Conservation (phyloP, 2,329 filamentous ascomycete species). For the Penicillium sp. region DNA sequence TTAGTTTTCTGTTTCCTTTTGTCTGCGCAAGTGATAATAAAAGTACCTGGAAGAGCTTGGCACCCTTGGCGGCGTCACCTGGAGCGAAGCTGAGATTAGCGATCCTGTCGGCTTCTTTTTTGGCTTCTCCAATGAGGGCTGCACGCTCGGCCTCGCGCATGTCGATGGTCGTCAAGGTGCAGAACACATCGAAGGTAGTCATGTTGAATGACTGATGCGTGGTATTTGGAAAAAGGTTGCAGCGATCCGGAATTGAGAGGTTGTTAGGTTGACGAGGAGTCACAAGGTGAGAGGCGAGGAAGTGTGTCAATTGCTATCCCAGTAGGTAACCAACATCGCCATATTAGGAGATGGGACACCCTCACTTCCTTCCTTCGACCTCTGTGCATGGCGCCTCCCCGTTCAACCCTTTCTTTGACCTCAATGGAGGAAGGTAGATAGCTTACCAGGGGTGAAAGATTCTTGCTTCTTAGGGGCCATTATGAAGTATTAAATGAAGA, state of each 20-base stretch:
- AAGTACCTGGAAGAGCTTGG: slow-evolving; percentile 87
- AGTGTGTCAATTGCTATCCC: not conserved
- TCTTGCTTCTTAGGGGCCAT: slow-evolving; percentile 24
- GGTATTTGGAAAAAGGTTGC: not conserved
- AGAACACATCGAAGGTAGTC: slow-evolving; percentile 27
- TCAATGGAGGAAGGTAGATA: not conserved
- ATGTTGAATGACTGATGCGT: slow-evolving; percentile 14
- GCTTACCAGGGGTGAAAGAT: slow-evolving; percentile 29
- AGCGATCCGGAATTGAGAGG: slow-evolving; percentile 2
- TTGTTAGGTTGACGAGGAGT: not conserved
- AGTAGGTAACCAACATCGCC: not conserved
- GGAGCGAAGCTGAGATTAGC: slow-evolving; percentile 31
- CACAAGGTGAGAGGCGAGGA: not conserved
- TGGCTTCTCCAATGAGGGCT: not conserved
- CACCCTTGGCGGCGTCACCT: slow-evolving; percentile 96
- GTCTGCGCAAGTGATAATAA: not conserved
- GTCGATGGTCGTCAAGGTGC: slow-evolving; percentile 21
- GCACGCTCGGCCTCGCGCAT: slow-evolving; percentile 26
- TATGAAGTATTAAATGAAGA: slow-evolving; percentile 17
- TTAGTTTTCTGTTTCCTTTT: slow-evolving; percentile 6
- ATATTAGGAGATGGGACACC: not conserved
- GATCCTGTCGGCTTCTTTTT: not conserved
- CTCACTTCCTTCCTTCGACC: slow-evolving; percentile 1
- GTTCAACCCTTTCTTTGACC: not conserved
- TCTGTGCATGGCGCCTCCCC: not conserved